Conservation (phyloP, 768 basidiomycete species). For the Trichaptum fuscoviolaceum region DNA sequence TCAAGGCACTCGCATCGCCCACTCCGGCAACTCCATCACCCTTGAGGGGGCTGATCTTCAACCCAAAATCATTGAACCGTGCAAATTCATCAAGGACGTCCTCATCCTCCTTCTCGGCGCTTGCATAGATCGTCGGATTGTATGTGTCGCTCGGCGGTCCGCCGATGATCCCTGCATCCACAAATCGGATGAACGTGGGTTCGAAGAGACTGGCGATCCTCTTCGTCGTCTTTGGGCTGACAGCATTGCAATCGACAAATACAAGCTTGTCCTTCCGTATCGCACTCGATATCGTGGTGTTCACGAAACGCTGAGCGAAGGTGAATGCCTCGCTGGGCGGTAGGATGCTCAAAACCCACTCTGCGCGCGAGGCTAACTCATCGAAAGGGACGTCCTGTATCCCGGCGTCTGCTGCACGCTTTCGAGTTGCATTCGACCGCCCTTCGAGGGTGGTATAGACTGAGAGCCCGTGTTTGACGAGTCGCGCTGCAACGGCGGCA, state of each 20-base stretch:
- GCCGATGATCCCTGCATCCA: slow-evolving; percentile 21
- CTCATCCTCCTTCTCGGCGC: slow-evolving; percentile 3
- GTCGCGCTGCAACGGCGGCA: slow-evolving; percentile 16
- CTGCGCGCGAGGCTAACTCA: slow-evolving; percentile 3
- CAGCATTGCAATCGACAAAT: slow-evolving; percentile 21
- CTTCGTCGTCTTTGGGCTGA: slow-evolving; percentile 14
- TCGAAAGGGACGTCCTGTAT: slow-evolving; percentile 12
- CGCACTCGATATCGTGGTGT: slow-evolving; percentile 1
- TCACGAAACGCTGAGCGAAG: slow-evolving; percentile 12
- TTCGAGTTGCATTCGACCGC: slow-evolving; percentile 15
- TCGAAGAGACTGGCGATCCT: slow-evolving; percentile 11
- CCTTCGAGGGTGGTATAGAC: slow-evolving; percentile 16
- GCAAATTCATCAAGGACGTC: slow-evolving; percentile 8
- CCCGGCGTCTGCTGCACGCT: slow-evolving; percentile 14
- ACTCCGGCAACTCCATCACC: slow-evolving; percentile 12
- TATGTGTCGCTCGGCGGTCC: slow-evolving; percentile 15
- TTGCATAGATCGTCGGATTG: slow-evolving; percentile 17
- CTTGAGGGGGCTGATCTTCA: slow-evolving; percentile 11
- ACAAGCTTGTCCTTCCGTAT: slow-evolving; percentile 2
- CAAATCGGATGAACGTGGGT: slow-evolving; percentile 6
- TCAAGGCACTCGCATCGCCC: slow-evolving; percentile 21
- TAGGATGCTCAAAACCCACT: slow-evolving; percentile 19
- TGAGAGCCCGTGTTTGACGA: slow-evolving; percentile 12
- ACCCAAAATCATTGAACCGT: slow-evolving; percentile 9
- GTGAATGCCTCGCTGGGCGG: slow-evolving; percentile 17